phyloP scores from a whole-genome alignment of 176 grass and related monocot species.

The Ananas comosus region DNA sequence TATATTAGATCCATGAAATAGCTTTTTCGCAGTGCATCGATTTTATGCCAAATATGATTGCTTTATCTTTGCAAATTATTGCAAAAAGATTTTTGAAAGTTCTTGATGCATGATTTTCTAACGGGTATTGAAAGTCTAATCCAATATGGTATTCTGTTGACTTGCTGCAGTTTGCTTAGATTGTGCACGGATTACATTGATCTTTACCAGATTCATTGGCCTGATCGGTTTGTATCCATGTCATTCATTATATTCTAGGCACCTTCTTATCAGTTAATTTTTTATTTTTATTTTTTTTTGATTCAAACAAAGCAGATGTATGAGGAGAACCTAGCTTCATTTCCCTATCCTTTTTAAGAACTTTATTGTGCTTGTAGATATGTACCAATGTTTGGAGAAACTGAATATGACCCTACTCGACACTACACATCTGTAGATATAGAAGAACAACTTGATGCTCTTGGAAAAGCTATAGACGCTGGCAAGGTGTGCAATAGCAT shows the following conservation, averaged over 20 bases:
- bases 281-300: not conserved
- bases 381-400: slow-evolving; percentile 94
- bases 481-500: slow-evolving; percentile 53
- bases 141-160: not conserved
- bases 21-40: too few relatives aligned
- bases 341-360: not conserved
- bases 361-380: slow-evolving; percentile 32
- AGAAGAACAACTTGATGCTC: slow-evolving; percentile 66
- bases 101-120: too few relatives aligned
- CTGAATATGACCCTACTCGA: slow-evolving; percentile 48
- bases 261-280: not conserved
- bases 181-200: slow-evolving; percentile 78
- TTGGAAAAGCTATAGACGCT: slow-evolving; percentile 55
- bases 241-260: slow-evolving; percentile 1
- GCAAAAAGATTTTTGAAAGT: too few relatives aligned
- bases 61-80: too few relatives aligned
- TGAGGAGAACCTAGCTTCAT: not conserved
- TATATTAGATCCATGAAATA: too few relatives aligned
- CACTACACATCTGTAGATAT: slow-evolving; percentile 57
- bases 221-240: slow-evolving; percentile 52
- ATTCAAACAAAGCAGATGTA: not conserved
- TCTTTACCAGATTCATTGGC: slow-evolving; percentile 97
- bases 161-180: slow-evolving; percentile 41
- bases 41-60: too few relatives aligned
- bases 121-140: too few relatives aligned